These are phyloP conservation scores for Amylocarpus encephaloides DNA, from an alignment of 2,329 filamentous ascomycete genomes.

Conservation along the genomic window DNA sequence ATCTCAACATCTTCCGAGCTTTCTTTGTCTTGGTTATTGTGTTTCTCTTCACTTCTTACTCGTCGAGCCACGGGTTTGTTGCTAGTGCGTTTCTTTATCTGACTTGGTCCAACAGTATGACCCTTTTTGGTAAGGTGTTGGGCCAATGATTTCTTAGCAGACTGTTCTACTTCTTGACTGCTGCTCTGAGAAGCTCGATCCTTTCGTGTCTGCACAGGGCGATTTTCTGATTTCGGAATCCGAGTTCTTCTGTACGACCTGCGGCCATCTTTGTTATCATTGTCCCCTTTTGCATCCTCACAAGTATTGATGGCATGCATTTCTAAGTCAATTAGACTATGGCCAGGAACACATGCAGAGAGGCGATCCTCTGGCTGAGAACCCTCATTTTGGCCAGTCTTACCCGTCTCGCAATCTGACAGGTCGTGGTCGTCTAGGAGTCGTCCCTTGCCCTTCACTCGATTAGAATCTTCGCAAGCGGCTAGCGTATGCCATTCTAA, in stretches of 20 bases:
- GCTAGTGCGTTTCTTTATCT: neutral
- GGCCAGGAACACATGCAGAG: too few species aligned
- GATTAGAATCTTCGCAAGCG: neutral
- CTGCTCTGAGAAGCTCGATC: neutral
- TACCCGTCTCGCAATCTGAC: neutral
- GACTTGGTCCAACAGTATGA: too few species aligned
- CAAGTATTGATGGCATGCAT: too few species aligned
- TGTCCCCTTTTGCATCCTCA: neutral
- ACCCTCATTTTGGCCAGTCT: neutral
- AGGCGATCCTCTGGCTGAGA: neutral
- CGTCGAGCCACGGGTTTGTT: neutral
- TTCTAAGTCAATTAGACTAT: too few species aligned
- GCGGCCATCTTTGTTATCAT: neutral
- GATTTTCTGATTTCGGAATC: too few species aligned
- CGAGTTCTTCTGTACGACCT: too few species aligned
- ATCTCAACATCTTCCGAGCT: too few species aligned
- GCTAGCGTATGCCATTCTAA: neutral
- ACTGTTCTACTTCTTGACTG: neutral
- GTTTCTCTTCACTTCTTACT: too few species aligned
- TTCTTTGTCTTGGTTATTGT: too few species aligned
- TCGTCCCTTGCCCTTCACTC: neutral
- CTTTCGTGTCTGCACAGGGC: too few species aligned
- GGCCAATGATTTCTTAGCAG: neutral
- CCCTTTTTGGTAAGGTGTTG: too few species aligned
- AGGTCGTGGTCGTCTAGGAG: neutral